A percentile compares a stretch with the other conserved stretches of the same genome.
These are phyloP conservation scores for Coemansia sp. DNA, from an alignment of 192 early-diverging fungal genomes.

Conservation along the genomic window DNA sequence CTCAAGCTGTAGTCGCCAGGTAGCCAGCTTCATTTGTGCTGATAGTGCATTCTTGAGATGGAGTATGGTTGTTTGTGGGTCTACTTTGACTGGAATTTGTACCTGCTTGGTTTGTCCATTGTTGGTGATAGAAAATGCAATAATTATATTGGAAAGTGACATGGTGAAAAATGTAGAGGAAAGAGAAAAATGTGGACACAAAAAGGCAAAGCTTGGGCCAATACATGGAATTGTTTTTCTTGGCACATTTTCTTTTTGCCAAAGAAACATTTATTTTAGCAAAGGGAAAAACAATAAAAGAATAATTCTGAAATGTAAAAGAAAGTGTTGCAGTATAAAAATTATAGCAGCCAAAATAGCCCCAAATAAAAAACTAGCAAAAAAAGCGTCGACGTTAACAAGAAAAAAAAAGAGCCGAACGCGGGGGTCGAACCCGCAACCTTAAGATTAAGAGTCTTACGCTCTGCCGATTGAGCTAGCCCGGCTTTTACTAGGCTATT, in stretches of 20 bases:
- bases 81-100: background rate
- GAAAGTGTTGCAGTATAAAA: too few relatives aligned
- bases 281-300: too few relatives aligned
- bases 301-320: too few relatives aligned
- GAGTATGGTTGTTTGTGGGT: background rate
- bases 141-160: background rate
- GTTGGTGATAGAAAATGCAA: background rate
- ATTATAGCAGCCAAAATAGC: too few relatives aligned
- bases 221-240: too few relatives aligned
- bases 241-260: too few relatives aligned
- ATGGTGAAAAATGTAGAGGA: too few relatives aligned
- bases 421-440: slow-evolving; percentile 38
- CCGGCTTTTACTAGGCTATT: background rate
- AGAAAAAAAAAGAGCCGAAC: slow-evolving; percentile 20
- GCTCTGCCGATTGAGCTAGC: slow-evolving; percentile 39
- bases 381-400: background rate
- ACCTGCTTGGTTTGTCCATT: background rate
- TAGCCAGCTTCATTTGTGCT: background rate
- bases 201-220: too few relatives aligned
- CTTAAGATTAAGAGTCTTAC: slow-evolving; percentile 40
- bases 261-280: too few relatives aligned
- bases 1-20: background rate
- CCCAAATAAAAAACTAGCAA: background rate
- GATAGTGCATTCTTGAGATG: background rate
- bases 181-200: too few relatives aligned